phyloP scores from a whole-genome alignment of 495 filamentous ascomycete species.

The Aspergillus sclerotioniger region DNA sequence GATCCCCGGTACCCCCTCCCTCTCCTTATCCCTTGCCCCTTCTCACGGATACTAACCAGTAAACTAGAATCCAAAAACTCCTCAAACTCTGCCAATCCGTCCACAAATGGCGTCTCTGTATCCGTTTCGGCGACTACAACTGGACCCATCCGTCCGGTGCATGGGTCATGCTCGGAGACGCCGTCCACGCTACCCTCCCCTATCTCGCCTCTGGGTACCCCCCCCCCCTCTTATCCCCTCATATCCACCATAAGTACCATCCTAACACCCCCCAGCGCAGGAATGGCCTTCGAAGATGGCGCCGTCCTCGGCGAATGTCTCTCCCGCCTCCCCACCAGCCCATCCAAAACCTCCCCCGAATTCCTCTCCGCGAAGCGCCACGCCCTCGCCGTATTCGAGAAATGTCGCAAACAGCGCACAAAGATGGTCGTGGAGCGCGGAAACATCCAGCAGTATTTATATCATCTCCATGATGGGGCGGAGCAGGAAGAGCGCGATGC shows the following conservation, averaged over 20 bases:
- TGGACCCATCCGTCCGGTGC: conserved; percentile 55
- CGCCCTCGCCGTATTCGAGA: conserved; percentile 44
- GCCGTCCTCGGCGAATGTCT: conserved; percentile 50
- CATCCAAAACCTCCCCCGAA: conserved; percentile 25
- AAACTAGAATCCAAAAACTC: conserved; percentile 34
- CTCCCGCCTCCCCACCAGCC: conserved; percentile 31
- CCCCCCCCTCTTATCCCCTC: not conserved
- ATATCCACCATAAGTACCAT: not conserved
- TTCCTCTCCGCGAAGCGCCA: conserved; percentile 31
- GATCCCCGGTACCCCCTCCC: conserved; percentile 41
- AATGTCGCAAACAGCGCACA: conserved; percentile 45
- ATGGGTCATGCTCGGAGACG: conserved; percentile 61
- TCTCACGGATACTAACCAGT: not conserved
- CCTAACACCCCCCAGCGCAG: conserved; percentile 29
- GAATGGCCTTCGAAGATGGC: conserved; percentile 49
- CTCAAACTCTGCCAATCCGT: conserved; percentile 47
- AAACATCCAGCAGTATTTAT: conserved; percentile 48
- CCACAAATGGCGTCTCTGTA: conserved; percentile 65
- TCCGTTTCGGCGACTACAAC: conserved; percentile 49
- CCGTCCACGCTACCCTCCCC: conserved; percentile 63
- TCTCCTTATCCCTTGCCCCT: conserved; percentile 28
- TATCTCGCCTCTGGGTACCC: conserved; percentile 51
- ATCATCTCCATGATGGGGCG: conserved; percentile 50
- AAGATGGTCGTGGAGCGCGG: conserved; percentile 45
- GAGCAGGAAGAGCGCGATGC: conserved; percentile 49